Conservation (phyloP, 306 rosid species). For the Castanea sativa region DNA sequence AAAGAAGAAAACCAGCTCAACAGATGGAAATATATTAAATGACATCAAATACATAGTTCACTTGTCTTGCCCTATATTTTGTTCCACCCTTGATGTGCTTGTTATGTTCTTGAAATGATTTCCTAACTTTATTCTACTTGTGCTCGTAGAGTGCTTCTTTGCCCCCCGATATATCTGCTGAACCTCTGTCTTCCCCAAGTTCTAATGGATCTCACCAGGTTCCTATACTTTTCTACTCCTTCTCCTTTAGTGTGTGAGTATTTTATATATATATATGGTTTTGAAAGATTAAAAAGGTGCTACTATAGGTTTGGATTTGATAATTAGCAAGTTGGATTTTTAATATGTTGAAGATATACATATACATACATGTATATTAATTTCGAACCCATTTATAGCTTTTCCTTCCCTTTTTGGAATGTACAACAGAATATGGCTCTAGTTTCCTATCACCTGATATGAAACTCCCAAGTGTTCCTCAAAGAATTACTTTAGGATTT, state of each 20-base stretch:
- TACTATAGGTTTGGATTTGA: background rate
- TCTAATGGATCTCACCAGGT: constrained; percentile 54
- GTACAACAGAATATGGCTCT: background rate
- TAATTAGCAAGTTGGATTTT: background rate
- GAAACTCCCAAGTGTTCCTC: background rate
- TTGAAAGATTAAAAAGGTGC: background rate
- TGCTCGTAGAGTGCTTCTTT: constrained; percentile 45
- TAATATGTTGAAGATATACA: background rate
- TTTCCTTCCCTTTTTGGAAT: background rate
- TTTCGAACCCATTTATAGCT: background rate
- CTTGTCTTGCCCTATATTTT: background rate
- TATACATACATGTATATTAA: background rate
- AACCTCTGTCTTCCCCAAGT: constrained; percentile 33
- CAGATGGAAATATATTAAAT: background rate
- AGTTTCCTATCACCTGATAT: background rate
- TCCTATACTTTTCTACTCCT: constrained; percentile 14
- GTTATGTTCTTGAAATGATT: background rate
- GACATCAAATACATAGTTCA: background rate
- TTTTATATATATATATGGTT: background rate
- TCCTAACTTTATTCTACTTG: constrained; percentile 8
- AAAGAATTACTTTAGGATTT: background rate
- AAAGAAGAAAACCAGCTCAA: background rate
- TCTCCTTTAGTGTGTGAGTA: background rate
- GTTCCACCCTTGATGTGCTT: background rate
- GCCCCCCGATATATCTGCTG: constrained; percentile 37